Conservation (phyloP, 495 filamentous ascomycete species). For the Ramalina intermedia region DNA sequence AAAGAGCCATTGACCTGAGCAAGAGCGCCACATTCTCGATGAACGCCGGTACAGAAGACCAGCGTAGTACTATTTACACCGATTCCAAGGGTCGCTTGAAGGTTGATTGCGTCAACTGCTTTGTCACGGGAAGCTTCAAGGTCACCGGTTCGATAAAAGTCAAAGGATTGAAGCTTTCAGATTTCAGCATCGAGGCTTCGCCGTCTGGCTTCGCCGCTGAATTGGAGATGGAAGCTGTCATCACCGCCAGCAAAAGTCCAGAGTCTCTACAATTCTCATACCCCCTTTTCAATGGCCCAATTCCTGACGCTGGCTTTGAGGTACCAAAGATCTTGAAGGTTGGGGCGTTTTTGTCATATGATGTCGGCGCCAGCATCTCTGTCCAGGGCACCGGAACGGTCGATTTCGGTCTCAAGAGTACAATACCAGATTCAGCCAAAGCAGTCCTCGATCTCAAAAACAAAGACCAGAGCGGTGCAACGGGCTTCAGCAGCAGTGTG, state of each 20-base stretch:
- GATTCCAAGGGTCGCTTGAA: slow-evolving; percentile 10
- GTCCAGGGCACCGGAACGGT: slow-evolving; percentile 17
- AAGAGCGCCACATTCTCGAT: slow-evolving; percentile 11
- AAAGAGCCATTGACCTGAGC: slow-evolving; percentile 6
- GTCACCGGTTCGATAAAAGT: slow-evolving; percentile 19
- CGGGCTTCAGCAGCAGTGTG: slow-evolving; percentile 16
- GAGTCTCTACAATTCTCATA: slow-evolving; percentile 4
- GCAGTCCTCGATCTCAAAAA: slow-evolving; percentile 13
- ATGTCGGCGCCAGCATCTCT: slow-evolving; percentile 15
- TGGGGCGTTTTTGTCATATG: slow-evolving; percentile 18
- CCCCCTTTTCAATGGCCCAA: too few relatives aligned
- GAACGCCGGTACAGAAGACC: slow-evolving; percentile 5
- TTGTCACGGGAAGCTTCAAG: slow-evolving; percentile 18
- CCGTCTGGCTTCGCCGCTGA: slow-evolving; percentile 16
- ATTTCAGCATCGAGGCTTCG: slow-evolving; percentile 14
- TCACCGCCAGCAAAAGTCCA: slow-evolving; percentile 2
- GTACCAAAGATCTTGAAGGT: slow-evolving; percentile 18
- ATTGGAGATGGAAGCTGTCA: slow-evolving; percentile 18
- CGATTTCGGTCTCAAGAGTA: slow-evolving; percentile 18
- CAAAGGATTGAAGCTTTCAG: slow-evolving; percentile 14
- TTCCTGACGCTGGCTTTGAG: slow-evolving; percentile 18
- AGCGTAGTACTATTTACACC: slow-evolving; percentile 13
- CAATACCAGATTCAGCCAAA: slow-evolving; percentile 18
- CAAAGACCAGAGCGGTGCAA: slow-evolving; percentile 10
- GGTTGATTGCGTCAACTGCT: slow-evolving; percentile 22